Percentiles rank a stretch among this genome's conserved stretches.
phyloP scores from a whole-genome alignment of 805 yeast genomes.

The Candida patagonica region DNA sequence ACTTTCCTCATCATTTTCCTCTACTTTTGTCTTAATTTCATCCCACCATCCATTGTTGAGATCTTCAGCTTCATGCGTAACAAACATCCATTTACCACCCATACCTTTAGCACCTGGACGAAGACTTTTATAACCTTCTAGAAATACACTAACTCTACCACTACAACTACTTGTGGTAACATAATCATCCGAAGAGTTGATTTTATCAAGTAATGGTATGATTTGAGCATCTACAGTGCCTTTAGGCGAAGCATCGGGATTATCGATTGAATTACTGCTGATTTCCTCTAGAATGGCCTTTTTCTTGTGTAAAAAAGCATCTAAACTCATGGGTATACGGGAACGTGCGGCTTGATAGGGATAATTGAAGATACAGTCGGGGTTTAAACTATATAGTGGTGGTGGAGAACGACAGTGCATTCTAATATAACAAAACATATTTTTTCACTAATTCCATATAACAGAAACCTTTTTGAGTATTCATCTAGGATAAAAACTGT shows the following conservation, averaged over 20 bases:
- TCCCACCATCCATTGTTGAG: slow-evolving; percentile 30
- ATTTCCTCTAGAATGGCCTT: slow-evolving; percentile 45
- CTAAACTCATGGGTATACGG: too few relatives aligned
- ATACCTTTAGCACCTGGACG: slow-evolving; percentile 77
- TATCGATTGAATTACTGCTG: slow-evolving; percentile 30
- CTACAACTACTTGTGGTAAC: slow-evolving; percentile 88
- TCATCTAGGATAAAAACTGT: too few relatives aligned
- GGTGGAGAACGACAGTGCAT: too few relatives aligned
- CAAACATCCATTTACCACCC: slow-evolving; percentile 77
- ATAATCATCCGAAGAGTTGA: slow-evolving; percentile 55
- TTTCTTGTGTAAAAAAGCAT: slow-evolving; percentile 56
- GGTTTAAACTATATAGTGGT: too few relatives aligned
- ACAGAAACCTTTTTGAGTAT: too few relatives aligned
- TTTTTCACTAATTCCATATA: too few relatives aligned
- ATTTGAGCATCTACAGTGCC: slow-evolving; percentile 75
- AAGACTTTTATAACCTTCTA: slow-evolving; percentile 54
- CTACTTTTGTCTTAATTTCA: slow-evolving; percentile 15
- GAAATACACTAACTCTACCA: slow-evolving; percentile 73
- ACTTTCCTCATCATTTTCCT: background rate
- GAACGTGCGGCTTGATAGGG: too few relatives aligned
- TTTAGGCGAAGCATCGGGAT: slow-evolving; percentile 57
- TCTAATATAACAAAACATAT: too few relatives aligned
- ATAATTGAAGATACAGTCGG: too few relatives aligned
- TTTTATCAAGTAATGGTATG: slow-evolving; percentile 58
- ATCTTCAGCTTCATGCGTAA: slow-evolving; percentile 52